These are phyloP conservation scores for Arabis hirsuta DNA, from an alignment of 345 rosid genomes.

Conservation along the genomic window DNA sequence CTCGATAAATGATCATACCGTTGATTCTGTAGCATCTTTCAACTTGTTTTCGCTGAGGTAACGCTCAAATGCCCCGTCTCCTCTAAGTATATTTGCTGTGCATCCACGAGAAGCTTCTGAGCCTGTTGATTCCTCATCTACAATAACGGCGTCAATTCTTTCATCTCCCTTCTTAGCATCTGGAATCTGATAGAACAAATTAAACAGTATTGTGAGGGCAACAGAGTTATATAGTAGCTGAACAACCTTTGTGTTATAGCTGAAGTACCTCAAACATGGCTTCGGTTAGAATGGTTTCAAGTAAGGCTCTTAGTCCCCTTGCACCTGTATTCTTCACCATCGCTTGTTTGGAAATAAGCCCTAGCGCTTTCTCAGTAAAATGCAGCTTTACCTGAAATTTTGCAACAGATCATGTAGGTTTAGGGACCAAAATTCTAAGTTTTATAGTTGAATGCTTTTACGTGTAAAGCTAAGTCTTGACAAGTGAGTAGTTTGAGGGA, in stretches of 20 bases:
- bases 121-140: constrained; percentile 81
- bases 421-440: constrained; percentile 13
- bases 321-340: constrained; percentile 96
- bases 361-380: constrained; percentile 79
- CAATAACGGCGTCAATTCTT: constrained; percentile 78
- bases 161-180: constrained; percentile 66
- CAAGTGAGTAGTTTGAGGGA: constrained; percentile 31
- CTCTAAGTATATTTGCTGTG: constrained; percentile 75
- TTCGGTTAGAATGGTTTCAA: constrained; percentile 89
- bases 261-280: constrained; percentile 94
- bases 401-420: constrained; percentile 7
- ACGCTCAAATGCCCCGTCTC: constrained; percentile 75
- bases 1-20: constrained; percentile 49
- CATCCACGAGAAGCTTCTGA: constrained; percentile 58
- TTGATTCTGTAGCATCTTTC: constrained; percentile 45
- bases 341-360: constrained; percentile 77
- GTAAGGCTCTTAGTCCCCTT: constrained; percentile 85
- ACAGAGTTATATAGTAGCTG: constrained; percentile 2
- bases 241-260: background rate
- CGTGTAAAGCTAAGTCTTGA: constrained; percentile 13
- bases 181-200: constrained; percentile 73
- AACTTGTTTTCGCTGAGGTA: constrained; percentile 53
- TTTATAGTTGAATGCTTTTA: background rate
- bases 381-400: constrained; percentile 82
- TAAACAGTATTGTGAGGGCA: background rate